Base-by-base conservation (phyloP, 352 stramenopile species). In the Globisporangium paddicum region DNA sequence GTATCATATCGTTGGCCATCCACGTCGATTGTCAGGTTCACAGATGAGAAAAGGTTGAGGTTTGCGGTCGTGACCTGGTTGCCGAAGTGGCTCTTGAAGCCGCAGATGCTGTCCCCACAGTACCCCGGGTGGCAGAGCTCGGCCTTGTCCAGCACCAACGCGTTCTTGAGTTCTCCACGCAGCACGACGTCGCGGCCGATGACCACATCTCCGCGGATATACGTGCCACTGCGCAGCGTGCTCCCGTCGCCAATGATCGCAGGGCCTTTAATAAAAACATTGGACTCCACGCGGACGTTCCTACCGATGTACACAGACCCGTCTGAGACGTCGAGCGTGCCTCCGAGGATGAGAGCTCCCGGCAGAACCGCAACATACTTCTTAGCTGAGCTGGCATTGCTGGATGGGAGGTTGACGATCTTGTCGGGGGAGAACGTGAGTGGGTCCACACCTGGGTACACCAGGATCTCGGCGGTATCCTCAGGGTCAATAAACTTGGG, bases 31-130 rank as follows among this genome's bases (percentile, higher is more conserved):
- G 37, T 65, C 38, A 68, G 58, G 49, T 59, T 87, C 13, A 5
- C 75, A 30, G 58, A 21, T 19, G 57, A 59, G 37, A 93, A 71
- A 10, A 93, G 60, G 37, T 72, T 84, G 35, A 93, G 66, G 53
- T 93, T 90, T 0, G 83, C 83, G 2, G 83, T 91, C 30, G 83
- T 90, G 26, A 88, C 83, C 60, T 93, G 83, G 69, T 93, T 93
- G 48, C 80, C 83, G 45, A 93, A 90, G 55, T 93, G 81, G 69
- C 79, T 89, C 62, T 85, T 87, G 58, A 79, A 83, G 3, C 83
- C 83, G 23, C 73, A 87, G 34, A 91, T 66, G 52, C 76, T 89
- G 66, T 91, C 83, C 16, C 81, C 81, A 45, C 76, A 89, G 62
- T 93, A 91, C 0, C 81, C 77, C 2, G 81, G 79, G 38, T 91